A percentile compares a stretch with the other conserved stretches of the same genome.
phyloP scores from a whole-genome alignment of 306 rosid species.

The Cajanus cajan region DNA sequence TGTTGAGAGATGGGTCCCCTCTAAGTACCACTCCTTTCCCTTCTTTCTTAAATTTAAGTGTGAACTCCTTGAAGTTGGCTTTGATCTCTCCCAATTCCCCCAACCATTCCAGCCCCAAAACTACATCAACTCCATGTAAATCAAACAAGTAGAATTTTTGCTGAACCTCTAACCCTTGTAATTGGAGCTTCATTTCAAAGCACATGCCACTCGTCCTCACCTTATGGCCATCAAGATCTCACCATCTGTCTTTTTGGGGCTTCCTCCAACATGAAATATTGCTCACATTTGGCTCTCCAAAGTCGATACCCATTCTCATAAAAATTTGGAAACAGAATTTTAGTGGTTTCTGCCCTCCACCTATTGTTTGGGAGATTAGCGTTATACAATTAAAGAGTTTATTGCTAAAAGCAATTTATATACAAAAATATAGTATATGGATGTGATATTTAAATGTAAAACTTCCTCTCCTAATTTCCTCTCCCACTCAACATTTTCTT shows the following conservation, averaged over 20 bases:
- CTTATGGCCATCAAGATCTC: background rate
- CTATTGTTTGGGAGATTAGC: background rate
- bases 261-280: too few species aligned
- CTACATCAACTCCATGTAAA: background rate
- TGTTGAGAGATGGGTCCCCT: background rate
- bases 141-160: background rate
- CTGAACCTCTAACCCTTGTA: background rate
- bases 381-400: background rate
- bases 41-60: background rate
- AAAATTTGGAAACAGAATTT: too few species aligned
- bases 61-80: background rate
- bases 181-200: background rate
- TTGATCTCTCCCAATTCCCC: background rate
- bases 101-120: background rate
- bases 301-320: too few species aligned
- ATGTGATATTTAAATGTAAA: background rate
- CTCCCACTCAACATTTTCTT: constrained; percentile 1
- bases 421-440: background rate
- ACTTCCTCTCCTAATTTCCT: background rate
- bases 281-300: too few species aligned
- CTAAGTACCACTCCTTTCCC: background rate
- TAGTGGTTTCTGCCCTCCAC: too few species aligned
- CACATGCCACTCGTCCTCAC: background rate
- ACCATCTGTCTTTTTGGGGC: too few species aligned
- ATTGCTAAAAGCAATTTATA: background rate